Conservation (phyloP, 495 filamentous ascomycete genomes). For the Stereocaulon alpinum region DNA sequence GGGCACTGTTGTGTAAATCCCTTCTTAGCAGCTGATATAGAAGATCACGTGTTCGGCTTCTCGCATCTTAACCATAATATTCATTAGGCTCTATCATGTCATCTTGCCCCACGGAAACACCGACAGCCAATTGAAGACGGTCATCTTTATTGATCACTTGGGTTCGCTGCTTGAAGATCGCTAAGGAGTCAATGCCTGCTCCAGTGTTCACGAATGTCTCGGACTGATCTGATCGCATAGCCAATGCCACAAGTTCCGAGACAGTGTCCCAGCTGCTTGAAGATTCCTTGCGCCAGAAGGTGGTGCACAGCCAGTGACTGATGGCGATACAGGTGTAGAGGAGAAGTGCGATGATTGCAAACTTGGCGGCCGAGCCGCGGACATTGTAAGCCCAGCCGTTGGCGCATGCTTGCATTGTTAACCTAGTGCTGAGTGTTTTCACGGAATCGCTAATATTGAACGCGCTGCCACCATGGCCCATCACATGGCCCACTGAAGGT, state of each 20-base stretch:
- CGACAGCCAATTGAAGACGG: constrained; percentile 7
- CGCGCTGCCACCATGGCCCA: constrained; percentile 8
- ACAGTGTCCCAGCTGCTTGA: constrained; percentile 10
- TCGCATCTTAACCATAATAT: not conserved
- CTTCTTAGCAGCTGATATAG: too few relatives aligned
- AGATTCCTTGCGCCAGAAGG: not conserved
- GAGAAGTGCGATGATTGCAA: constrained; percentile 6
- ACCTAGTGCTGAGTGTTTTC: not conserved
- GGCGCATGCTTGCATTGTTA: constrained; percentile 4
- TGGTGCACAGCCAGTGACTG: not conserved
- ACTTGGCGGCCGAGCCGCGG: constrained; percentile 6
- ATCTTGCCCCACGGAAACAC: not conserved
- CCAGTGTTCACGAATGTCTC: constrained; percentile 7
- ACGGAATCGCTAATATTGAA: not conserved
- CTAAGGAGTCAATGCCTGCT: constrained; percentile 2
- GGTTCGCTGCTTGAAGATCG: not conserved
- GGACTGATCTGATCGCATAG: constrained; percentile 8
- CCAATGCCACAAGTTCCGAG: constrained; percentile 7
- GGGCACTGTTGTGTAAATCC: too few relatives aligned
- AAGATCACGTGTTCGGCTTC: not conserved
- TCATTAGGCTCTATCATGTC: not conserved
- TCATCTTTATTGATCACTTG: not conserved
- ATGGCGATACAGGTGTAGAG: constrained; percentile 3
- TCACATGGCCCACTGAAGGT: not conserved
- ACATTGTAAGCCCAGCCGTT: constrained; percentile 7